Evolutionary conservation across 805 yeast genomes (phyloP).

Genomic region (Spathaspora passalidarum): DNA sequence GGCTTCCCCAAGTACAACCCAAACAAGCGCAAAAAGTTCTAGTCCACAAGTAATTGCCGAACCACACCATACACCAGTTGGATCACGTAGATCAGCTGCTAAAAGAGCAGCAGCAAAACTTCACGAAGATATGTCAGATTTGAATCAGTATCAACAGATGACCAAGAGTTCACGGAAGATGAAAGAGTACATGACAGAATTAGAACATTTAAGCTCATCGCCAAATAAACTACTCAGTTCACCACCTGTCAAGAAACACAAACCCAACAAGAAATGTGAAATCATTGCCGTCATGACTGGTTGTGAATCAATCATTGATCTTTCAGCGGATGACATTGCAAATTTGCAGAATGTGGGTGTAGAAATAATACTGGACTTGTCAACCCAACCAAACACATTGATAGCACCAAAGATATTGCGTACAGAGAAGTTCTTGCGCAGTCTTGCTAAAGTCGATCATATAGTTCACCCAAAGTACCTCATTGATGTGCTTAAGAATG

Average conservation of each 20-base stretch:
- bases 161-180: slow-evolving; percentile 42
- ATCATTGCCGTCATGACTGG: slow-evolving; percentile 62
- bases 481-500: slow-evolving; percentile 36
- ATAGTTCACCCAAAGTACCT: slow-evolving; percentile 57
- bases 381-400: slow-evolving; percentile 43
- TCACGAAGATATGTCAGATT: slow-evolving; percentile 65
- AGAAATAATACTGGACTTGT: slow-evolving; percentile 42
- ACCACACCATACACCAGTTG: neutral
- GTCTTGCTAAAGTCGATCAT: slow-evolving; percentile 55
- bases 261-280: slow-evolving; percentile 25
- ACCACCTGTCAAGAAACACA: neutral
- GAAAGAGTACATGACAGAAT: slow-evolving; percentile 35
- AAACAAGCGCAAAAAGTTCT: no score
- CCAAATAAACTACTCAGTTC: slow-evolving; percentile 4
- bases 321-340: slow-evolving; percentile 41
- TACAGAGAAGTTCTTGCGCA: slow-evolving; percentile 81
- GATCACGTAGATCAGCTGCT: slow-evolving; percentile 53
- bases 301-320: slow-evolving; percentile 44
- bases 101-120: slow-evolving; percentile 62
- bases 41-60: neutral
- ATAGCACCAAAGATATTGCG: slow-evolving; percentile 81
- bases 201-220: slow-evolving; percentile 17
- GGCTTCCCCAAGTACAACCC: no score
- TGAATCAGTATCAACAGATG: slow-evolving; percentile 58
- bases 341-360: slow-evolving; percentile 57